A percentile compares a stretch with the other conserved stretches of the same genome.
These are phyloP conservation scores for Bassia scoparia DNA, from an alignment of 148 eudicot genomes.

Conservation along the genomic window DNA sequence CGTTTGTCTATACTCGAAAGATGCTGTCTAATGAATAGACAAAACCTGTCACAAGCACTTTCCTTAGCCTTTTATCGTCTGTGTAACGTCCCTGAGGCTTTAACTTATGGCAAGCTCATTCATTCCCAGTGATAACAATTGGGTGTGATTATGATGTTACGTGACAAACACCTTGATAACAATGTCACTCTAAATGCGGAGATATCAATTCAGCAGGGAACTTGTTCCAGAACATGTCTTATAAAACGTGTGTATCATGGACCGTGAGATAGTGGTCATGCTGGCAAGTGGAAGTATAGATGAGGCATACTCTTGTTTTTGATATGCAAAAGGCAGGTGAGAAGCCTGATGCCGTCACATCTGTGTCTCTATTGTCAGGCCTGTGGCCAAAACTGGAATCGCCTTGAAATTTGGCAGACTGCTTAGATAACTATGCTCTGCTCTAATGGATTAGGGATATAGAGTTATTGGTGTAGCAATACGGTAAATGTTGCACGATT, in stretches of 20 bases:
- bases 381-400: slow-evolving; percentile 61
- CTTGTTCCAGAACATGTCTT: slow-evolving; percentile 43
- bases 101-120: slow-evolving; percentile 38
- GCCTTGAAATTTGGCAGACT: slow-evolving; percentile 58
- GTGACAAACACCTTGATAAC: slow-evolving; percentile 51
- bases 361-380: slow-evolving; percentile 43
- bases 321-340: slow-evolving; percentile 47
- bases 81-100: slow-evolving; percentile 31
- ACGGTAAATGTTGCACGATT: slow-evolving; percentile 60
- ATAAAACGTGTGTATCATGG: slow-evolving; percentile 60
- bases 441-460: slow-evolving; percentile 30
- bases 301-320: slow-evolving; percentile 44
- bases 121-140: slow-evolving; percentile 55
- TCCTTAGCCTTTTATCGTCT: slow-evolving; percentile 56
- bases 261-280: slow-evolving; percentile 51
- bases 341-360: slow-evolving; percentile 56
- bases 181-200: slow-evolving; percentile 61
- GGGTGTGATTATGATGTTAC: slow-evolving; percentile 43
- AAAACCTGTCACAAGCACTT: slow-evolving; percentile 52
- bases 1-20: slow-evolving; percentile 26
- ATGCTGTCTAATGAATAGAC: slow-evolving; percentile 37
- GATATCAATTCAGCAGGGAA: slow-evolving; percentile 38
- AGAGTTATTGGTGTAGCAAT: slow-evolving; percentile 41
- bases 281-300: slow-evolving; percentile 49
- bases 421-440: slow-evolving; percentile 43